Conservation (phyloP, 2,329 filamentous ascomycete species). For the Beauveria sp. region DNA sequence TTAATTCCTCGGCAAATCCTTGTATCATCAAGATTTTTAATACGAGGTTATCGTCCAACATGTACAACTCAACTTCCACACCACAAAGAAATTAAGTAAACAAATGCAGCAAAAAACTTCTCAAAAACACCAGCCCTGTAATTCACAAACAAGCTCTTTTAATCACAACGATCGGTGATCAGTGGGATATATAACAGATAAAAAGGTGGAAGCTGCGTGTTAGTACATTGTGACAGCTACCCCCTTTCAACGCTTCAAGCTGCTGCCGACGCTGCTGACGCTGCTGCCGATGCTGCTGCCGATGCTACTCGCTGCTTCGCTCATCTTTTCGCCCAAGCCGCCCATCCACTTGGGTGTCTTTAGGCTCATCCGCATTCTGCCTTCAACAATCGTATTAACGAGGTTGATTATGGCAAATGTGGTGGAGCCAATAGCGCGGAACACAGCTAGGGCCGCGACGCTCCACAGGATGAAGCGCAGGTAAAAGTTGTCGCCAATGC, state of each 20-base stretch:
- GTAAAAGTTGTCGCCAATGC: slow-evolving; percentile 79
- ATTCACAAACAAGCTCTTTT: slow-evolving; percentile 7
- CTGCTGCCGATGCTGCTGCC: slow-evolving; percentile 40
- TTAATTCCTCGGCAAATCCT: not conserved
- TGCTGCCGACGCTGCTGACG: slow-evolving; percentile 39
- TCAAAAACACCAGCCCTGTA: not conserved
- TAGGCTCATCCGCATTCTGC: slow-evolving; percentile 57
- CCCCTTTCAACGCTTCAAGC: slow-evolving; percentile 18
- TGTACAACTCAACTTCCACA: not conserved
- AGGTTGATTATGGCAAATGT: slow-evolving; percentile 79
- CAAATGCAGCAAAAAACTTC: not conserved
- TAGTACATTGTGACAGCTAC: not conserved
- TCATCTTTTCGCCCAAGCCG: slow-evolving; percentile 35
- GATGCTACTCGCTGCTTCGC: slow-evolving; percentile 42
- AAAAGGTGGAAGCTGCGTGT: not conserved
- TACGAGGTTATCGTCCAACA: not conserved
- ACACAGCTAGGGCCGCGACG: slow-evolving; percentile 78
- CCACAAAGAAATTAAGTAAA: slow-evolving; percentile 10
- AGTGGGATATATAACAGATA: not conserved
- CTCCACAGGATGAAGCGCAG: slow-evolving; percentile 89
- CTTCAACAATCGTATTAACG: slow-evolving; percentile 80
- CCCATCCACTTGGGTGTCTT: slow-evolving; percentile 46
- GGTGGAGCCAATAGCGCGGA: slow-evolving; percentile 75
- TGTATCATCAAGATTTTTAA: not conserved
- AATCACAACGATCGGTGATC: not conserved